Evolutionary conservation across 257 asterid species (phyloP), one percentile per base, ranked within the genome.

Genomic region (Gynochthodes officinalis): DNA sequence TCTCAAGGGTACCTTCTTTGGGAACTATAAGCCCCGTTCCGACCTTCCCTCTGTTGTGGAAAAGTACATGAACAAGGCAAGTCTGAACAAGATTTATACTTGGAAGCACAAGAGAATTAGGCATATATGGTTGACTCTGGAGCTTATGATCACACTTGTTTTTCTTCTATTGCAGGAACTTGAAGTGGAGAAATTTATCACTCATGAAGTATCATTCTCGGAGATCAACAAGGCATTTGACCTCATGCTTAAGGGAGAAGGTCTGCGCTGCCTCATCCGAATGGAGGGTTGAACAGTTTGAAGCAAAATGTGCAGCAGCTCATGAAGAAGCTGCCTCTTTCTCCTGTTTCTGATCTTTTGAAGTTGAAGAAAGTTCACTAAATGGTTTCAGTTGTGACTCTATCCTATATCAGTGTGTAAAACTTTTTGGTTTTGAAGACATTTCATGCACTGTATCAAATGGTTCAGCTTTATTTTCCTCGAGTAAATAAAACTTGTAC

Each of bases 161-260:
- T 37, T 43, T 55, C 15, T 32, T 42, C 33, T 64, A 14, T 25
- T 69, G 48, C 30, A 88, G 91, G 90, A 88, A 49, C 90, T 88
- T n/a, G 85, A 86, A 75, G 44, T 90, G 82, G 96, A 85, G 78
- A 89, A 89, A 80, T 89, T 89, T 40, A 82, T 87, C 72, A 89
- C 93, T 2, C 90, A 84, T 73, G 72, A 82, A 23, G 88, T 86
- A 72, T 57, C 81, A 12, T 82, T 84, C 66, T 63, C 81, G 21
- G 89, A 88, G 85, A 89, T 90, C 5, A 88, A 90, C 81, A 85
- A 85, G 82, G 92, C 96, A 2, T 88, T 90, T 32, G 92, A 90
- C 14, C 80, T 77, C 72, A 88, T 86, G 94, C 82, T 86, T 69
- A 83, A 79, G 40, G 94, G 94, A 4, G 88, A 86, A 79, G 89